Conservation (phyloP, 2,329 filamentous ascomycete species). For the Ophiostoma piceae region DNA sequence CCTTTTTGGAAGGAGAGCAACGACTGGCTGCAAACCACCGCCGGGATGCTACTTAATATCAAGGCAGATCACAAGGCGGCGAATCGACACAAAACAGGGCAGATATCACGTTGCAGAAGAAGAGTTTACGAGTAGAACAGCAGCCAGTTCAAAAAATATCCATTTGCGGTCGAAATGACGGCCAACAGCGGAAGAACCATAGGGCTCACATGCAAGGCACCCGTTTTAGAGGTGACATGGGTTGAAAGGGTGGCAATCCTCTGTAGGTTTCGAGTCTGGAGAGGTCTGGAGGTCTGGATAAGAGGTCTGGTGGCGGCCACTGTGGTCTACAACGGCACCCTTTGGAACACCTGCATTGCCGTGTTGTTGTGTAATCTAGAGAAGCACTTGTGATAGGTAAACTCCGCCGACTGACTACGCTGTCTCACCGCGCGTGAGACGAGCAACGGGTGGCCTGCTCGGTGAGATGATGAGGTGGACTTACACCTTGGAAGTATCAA, state of each 20-base stretch:
- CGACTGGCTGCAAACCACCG: not conserved
- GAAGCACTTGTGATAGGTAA: not conserved
- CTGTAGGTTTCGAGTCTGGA: not conserved
- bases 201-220: constrained; percentile 9
- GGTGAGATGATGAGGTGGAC: not conserved
- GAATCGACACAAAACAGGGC: constrained; percentile 1
- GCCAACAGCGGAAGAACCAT: not conserved
- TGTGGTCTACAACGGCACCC: not conserved
- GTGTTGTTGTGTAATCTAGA: not conserved
- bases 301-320: not conserved
- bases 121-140: not conserved
- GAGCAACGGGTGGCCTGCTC: not conserved
- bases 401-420: not conserved
- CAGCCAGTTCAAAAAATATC: not conserved
- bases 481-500: not conserved
- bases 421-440: not conserved
- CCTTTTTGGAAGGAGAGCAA: not conserved
- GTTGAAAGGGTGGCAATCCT: not conserved
- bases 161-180: not conserved
- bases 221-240: not conserved
- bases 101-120: not conserved
- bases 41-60: not conserved
- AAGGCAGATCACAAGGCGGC: constrained; percentile 13
- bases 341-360: constrained; percentile 3
- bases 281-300: too few relatives aligned